Evolutionary conservation across 1,139 yeast genomes (phyloP), one percentile per base, ranked within the genome.

Genomic region (Taphrina betulina): DNA sequence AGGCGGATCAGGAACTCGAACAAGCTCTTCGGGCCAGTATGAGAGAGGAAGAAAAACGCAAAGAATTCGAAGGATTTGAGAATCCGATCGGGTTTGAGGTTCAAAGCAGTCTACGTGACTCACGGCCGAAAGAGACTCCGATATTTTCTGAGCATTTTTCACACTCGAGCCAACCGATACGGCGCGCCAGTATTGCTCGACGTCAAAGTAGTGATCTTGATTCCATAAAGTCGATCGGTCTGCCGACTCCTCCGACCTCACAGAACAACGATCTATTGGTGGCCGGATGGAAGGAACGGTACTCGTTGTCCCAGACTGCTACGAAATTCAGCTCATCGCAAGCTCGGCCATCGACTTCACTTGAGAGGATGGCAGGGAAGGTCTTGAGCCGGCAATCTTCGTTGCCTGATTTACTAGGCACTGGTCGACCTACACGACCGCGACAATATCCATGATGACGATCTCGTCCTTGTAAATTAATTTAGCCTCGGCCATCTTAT

Each of bases 171-270:
- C 14, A 5, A 8, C 17, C 37, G 14, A 22, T 31, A 20, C 36
- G 38, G 7, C 7, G 16, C 8, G 26, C 12, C 8, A 31, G 38
- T 22, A 19, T 26, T 1, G 38, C 12, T 22, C 31, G 31, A 26
- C 31, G 12, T 7, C 31, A 26, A 12, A 7, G 10, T 7, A 3
- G 17, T 12, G 48, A 31, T 14, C 23, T 5, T 8, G 31, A 20
- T 2, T 7, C 35, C 14, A 16, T n/a, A 5, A 16, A 24, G 33
- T 26, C 22, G 14, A 31, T 19, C 8, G 48, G 48, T 17, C 38
- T 43, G 38, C 48, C 48, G 4, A 43, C 48, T 3, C 48, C 48
- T n/a, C 48, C 48, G 14, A 29, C 29, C 16, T 43, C 48, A 12
- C 48, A 43, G 28, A 20, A 43, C 17, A 5, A 23, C 16, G 48